Evolutionary conservation across 1,284 basidiomycete genomes (phyloP).

Genomic region (Chiua sp.): DNA sequence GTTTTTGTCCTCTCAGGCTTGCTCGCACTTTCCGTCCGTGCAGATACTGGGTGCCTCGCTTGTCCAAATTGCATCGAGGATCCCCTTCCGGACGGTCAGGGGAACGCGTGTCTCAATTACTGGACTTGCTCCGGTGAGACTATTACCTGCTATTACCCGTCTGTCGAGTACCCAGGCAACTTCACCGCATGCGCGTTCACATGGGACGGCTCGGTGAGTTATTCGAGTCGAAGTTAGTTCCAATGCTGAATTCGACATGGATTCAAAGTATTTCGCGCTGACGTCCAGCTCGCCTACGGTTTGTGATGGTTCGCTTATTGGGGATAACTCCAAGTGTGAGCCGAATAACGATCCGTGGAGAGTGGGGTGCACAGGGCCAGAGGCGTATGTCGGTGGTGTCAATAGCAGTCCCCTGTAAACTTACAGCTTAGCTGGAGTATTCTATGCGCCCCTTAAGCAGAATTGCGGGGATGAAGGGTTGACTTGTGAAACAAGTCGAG

Average conservation of each 20-base stretch:
- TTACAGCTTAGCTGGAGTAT: no score
- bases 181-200: constrained; percentile 16
- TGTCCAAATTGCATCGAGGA: constrained; percentile 16
- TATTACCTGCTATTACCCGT: constrained; percentile 21
- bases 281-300: constrained; percentile 14
- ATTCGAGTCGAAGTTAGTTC: background rate
- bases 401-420: no score
- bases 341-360: constrained; percentile 25
- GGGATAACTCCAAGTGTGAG: constrained; percentile 14
- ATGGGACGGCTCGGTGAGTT: background rate
- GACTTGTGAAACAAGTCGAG: no score
- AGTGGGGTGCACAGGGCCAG: background rate
- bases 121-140: constrained; percentile 18
- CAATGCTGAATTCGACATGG: background rate
- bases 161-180: constrained; percentile 17
- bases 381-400: no score
- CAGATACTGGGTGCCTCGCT: constrained; percentile 8
- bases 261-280: constrained; percentile 4
- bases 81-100: constrained; percentile 9
- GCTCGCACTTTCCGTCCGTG: constrained; percentile 11
- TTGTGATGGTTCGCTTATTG: constrained; percentile 12
- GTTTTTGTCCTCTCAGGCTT: constrained; percentile 8
- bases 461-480: no score
- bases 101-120: constrained; percentile 13
- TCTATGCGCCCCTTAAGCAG: no score